Base-by-base conservation (phyloP, 2,329 filamentous ascomycete species). In the Cercospora brassicicola region DNA sequence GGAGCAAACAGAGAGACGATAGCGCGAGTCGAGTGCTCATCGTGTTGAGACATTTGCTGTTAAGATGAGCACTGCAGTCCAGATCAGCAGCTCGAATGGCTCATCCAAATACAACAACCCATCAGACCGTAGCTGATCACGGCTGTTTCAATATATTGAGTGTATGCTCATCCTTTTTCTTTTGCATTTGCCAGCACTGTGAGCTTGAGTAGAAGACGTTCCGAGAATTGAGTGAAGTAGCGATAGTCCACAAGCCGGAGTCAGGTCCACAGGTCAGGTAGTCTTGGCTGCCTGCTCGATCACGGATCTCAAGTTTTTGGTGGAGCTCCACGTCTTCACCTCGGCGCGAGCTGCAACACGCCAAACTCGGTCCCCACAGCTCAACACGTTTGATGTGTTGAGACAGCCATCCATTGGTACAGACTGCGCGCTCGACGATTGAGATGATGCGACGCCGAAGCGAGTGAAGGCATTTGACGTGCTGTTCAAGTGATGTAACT, bases 331-430 rank as follows among this genome's bases (percentile, higher is more conserved):
- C 18, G 18, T 61, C 33, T 26, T 13, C 23, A 20, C 59, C 30
- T 61, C 59, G 59, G 59, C 59, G 59, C 59, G 36, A 61, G 59
- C 33, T 61, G 59, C 33, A 48, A 61, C 59, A 61, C 59, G 59
- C 59, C 36, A 61, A n/a, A 42, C 36, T 42, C 36, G 6, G 36
- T 42, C 15, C 59, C 20, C 31, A 26, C 59, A 15, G 59, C 59
- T 61, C 59, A 26, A 60, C 59, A 42, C 15, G 53, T 30, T 10
- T 57, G 53, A 57, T 5, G 15, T 57, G 26, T 30, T 57, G 26
- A 33, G 30, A 33, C 26, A 26, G 8, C 15, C 26, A 26, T 9
- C 26, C 30, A 57, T 13, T 57, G 53, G 53, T 33, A 57, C 53
- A 56, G 3, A 33, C 26, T 30, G 53, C 53, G 23, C 23, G n/a